Conservation (phyloP, 495 filamentous ascomycete species). For the Xylaria telfairii region DNA sequence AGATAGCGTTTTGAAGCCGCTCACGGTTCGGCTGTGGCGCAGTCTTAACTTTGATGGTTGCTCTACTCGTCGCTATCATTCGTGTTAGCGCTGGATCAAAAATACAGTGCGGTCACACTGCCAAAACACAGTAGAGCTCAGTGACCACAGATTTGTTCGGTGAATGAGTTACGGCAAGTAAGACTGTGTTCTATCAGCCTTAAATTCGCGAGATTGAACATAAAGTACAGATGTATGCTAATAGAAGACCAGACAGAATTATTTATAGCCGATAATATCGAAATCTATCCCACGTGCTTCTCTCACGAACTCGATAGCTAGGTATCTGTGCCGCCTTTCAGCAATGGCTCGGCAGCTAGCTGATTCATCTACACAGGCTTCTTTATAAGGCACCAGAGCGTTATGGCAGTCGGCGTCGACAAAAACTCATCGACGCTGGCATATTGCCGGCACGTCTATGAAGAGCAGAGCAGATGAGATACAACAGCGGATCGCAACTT, state of each 20-base stretch:
- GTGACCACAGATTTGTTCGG: not conserved
- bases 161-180: not conserved
- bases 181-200: not conserved
- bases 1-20: conserved; percentile 3
- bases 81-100: not conserved
- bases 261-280: not conserved
- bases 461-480: not conserved
- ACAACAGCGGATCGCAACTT: not conserved
- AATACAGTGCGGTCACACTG: conserved; percentile 17
- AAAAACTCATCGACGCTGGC: too few species aligned
- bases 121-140: not conserved
- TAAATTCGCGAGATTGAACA: not conserved
- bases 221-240: not conserved
- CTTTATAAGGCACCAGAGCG: not conserved
- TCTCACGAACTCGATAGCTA: not conserved
- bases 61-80: not conserved
- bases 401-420: not conserved
- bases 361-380: not conserved
- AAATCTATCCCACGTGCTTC: not conserved
- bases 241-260: not conserved
- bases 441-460: not conserved
- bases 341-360: not conserved
- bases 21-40: conserved; percentile 4
- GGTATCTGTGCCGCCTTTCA: not conserved
- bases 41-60: not conserved